These are phyloP conservation scores for Camellia lanceoleosa DNA, from an alignment of 148 eudicot species.

Conservation along the genomic window DNA sequence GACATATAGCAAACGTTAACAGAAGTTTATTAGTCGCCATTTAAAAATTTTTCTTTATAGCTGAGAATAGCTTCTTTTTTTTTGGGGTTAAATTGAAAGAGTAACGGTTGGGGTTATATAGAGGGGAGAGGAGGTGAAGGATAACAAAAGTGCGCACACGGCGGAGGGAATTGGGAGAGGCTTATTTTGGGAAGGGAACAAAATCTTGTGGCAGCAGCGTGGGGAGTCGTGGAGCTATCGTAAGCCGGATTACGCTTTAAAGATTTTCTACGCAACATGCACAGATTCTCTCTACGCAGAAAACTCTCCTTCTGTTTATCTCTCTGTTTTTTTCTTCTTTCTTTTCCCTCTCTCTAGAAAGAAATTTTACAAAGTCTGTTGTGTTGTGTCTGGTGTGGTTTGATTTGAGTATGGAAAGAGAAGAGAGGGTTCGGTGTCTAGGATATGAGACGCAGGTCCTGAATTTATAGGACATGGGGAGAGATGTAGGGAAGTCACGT, in stretches of 20 bases:
- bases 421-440: slow-evolving; percentile 20
- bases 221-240: slow-evolving; percentile 33
- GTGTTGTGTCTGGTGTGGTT: too few relatives aligned
- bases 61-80: background rate
- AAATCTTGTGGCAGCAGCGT: slow-evolving; percentile 31
- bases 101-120: background rate
- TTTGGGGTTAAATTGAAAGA: background rate
- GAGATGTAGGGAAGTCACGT: slow-evolving; percentile 25
- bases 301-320: background rate
- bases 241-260: slow-evolving; percentile 35
- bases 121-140: slow-evolving; percentile 15
- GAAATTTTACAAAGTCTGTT: background rate
- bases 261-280: slow-evolving; percentile 35
- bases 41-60: background rate
- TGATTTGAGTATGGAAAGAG: too few relatives aligned
- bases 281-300: slow-evolving; percentile 15
- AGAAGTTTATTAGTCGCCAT: slow-evolving; percentile 55
- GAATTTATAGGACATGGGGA: slow-evolving; percentile 39
- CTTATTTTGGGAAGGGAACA: slow-evolving; percentile 12
- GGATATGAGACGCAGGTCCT: slow-evolving; percentile 42
- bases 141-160: slow-evolving; percentile 19
- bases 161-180: slow-evolving; percentile 7
- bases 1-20: slow-evolving; percentile 45
- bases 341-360: background rate
- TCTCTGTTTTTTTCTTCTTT: background rate